These are phyloP conservation scores for Phycomyces nitens DNA, from an alignment of 192 early-diverging fungal species.

Conservation along the genomic window DNA sequence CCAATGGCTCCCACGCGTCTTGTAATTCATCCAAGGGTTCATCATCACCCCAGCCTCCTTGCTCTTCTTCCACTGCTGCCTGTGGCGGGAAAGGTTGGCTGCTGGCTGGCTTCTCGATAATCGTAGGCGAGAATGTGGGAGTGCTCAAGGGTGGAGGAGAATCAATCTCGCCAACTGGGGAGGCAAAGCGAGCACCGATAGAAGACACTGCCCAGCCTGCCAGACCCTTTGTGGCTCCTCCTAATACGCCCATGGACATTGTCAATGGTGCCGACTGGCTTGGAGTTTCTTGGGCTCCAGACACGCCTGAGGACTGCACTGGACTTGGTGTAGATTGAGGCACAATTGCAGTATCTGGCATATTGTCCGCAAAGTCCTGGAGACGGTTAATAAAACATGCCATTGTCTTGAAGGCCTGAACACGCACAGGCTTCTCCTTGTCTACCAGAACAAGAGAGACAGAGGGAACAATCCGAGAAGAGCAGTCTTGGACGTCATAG, in stretches of 20 bases:
- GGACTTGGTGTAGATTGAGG: too few species aligned
- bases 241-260: constrained; percentile 37
- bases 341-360: constrained; percentile 60
- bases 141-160: neutral
- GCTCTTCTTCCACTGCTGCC: neutral
- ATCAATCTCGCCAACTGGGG: constrained; percentile 34
- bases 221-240: constrained; percentile 65
- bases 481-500: constrained; percentile 68
- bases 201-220: constrained; percentile 89
- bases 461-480: constrained; percentile 71
- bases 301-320: too few species aligned
- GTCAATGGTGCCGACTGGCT: neutral
- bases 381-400: constrained; percentile 64
- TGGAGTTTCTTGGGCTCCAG: too few species aligned
- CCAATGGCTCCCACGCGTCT: constrained; percentile 7
- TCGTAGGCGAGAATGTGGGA: neutral
- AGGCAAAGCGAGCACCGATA: constrained; percentile 37
- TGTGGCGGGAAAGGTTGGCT: neutral
- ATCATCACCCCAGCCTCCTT: neutral
- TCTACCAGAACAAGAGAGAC: constrained; percentile 68
- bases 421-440: constrained; percentile 78
- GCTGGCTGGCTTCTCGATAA: neutral
- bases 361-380: constrained; percentile 61
- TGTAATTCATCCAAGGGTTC: constrained; percentile 4
- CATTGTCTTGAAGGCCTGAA: constrained; percentile 77